Percentiles rank a stretch among this genome's conserved stretches.
Evolutionary conservation across 2,329 filamentous ascomycete species (phyloP).

Genomic region (Sclerotinia trifoliorum): DNA sequence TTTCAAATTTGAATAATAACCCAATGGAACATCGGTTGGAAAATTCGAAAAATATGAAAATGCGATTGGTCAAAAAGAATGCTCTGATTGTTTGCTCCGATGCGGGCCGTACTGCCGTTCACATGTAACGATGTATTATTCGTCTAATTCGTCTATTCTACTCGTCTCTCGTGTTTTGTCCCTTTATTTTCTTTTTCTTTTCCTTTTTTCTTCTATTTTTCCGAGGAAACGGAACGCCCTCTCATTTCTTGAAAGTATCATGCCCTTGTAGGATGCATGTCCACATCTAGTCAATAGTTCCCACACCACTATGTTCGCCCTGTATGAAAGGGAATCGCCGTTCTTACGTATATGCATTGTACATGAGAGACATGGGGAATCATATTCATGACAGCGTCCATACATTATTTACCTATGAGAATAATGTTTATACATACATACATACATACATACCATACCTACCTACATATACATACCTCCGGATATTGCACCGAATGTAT

Average conservation of each 20-base stretch:
- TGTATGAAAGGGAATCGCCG: constrained; percentile 3
- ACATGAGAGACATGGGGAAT: constrained; percentile 2
- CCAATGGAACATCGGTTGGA: neutral
- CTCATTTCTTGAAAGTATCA: neutral
- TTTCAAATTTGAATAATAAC: neutral
- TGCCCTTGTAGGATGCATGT: neutral
- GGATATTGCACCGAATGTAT: constrained; percentile 11
- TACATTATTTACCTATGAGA: neutral
- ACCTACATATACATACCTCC: constrained; percentile 5
- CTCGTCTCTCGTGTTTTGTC: constrained; percentile 3
- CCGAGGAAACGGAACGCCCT: constrained; percentile 19
- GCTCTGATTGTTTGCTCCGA: neutral
- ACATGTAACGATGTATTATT: neutral
- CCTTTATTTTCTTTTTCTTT: neutral
- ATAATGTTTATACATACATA: neutral
- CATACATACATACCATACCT: neutral
- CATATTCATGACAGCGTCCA: constrained; percentile 1
- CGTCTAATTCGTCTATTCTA: neutral
- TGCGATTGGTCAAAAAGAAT: neutral
- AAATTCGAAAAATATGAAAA: neutral
- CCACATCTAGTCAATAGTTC: neutral
- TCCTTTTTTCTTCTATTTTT: neutral
- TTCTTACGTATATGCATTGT: neutral
- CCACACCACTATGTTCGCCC: neutral
- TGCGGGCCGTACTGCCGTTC: constrained; percentile 12